These are phyloP conservation scores for Phytophthora europaea DNA, from an alignment of 352 stramenopile genomes.

Conservation along the genomic window DNA sequence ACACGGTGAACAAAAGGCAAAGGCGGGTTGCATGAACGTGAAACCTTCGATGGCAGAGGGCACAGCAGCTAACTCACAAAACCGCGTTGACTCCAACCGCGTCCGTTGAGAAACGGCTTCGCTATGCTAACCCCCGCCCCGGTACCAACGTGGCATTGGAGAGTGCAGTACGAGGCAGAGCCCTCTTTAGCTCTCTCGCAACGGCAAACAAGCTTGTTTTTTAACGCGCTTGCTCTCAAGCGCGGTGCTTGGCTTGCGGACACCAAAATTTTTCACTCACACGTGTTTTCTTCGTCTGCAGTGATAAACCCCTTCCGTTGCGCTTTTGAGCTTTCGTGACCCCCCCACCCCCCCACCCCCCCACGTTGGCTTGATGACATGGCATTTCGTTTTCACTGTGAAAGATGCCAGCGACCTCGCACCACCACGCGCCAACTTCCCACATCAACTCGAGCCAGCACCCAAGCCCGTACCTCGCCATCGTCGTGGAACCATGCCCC, in stretches of 20 bases:
- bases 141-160: not conserved
- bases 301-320: slow-evolving; percentile 13
- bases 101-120: slow-evolving; percentile 20
- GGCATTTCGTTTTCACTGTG: slow-evolving; percentile 14
- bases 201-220: not conserved
- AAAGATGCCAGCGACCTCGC: slow-evolving; percentile 18
- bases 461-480: slow-evolving; percentile 21
- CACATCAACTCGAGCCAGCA: slow-evolving; percentile 18
- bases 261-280: slow-evolving; percentile 4
- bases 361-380: not conserved
- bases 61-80: not conserved
- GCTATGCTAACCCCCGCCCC: not conserved
- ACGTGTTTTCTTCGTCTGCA: slow-evolving; percentile 22
- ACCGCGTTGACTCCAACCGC: slow-evolving; percentile 1
- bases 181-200: slow-evolving; percentile 6
- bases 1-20: not conserved
- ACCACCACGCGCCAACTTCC: slow-evolving; percentile 8
- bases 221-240: not conserved
- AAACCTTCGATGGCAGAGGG: slow-evolving; percentile 19
- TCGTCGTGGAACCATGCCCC: slow-evolving; percentile 26
- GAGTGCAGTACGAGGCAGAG: slow-evolving; percentile 16
- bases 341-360: not conserved
- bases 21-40: not conserved
- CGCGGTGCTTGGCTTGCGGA: not conserved
- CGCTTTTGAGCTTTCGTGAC: slow-evolving; percentile 4